Evolutionary conservation across 805 yeast genomes (phyloP), one percentile per base, ranked within the genome.

Genomic region (Metschnikowia henanensis): DNA sequence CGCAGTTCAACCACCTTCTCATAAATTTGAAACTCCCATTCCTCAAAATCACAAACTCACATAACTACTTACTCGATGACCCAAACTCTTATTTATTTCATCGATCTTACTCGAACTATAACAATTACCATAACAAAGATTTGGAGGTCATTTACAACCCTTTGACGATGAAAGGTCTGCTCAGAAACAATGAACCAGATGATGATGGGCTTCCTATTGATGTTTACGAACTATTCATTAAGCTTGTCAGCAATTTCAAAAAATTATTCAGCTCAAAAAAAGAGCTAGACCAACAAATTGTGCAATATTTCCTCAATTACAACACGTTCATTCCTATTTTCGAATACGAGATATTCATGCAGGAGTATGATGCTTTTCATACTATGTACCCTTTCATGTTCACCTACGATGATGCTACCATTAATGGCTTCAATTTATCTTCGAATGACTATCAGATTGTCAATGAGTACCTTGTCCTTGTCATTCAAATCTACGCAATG

Each of bases 321-420:
- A 79, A 79, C 60, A 70, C 73, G 18, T 68, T 79, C 46, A 69
- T 79, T 20, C 83, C 83, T 4, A 73, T 79, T 7, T 70, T 79
- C 48, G 83, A 78, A 51, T 77, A 75, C 50, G 75, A 72, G 36
- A 61, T 68, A 29, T 78, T 79, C 49, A 78, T 77, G 72, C 73
- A 72, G 51, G 71, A 73, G 39, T 79, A 79, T 36, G 73, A 70
- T 35, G 73, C 69, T 6, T 69, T 72, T 47, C 76, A 72, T 46
- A 70, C 75, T 6, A 69, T 70, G 75, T 71, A 70, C 42, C 76
- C 76, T 7, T 71, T 71, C 43, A 71, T 71, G 57, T 71, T 71
- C 53, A 72, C 75, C 1, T 72, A 72, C 46, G 74, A 70, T 41
- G 75, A 71, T 50, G 67, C 75, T 18, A 68, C 75, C 15, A 68